Base-by-base conservation (phyloP, 2,329 filamentous ascomycete genomes). In the Talaromyces sp. region DNA sequence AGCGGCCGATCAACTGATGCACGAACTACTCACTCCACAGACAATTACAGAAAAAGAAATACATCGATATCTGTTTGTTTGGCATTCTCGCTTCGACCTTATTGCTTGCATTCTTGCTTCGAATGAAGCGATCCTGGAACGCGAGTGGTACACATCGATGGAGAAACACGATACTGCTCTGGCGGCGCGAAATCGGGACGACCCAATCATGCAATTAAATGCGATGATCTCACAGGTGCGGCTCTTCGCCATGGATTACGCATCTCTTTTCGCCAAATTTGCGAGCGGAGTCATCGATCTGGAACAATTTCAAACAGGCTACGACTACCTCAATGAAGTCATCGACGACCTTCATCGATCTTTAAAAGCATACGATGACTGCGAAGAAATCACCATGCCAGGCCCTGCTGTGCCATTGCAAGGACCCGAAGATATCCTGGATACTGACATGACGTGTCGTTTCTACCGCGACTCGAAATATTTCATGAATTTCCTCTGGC, bases 11-110 rank as follows among this genome's bases (percentile, higher is more conserved):
- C 87, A 92, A 68, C 89, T 98, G 71, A 81, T 98, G 54, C 90
- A 85, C 1, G 86, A 89, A 50, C 80, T 97, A 0, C 93, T 92
- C 74, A 92, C 88, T 0, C 91, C 92, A 0, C 83, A 93, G 67
- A 90, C 87, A 0, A 87, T 91, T 50, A 87, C 89, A 80, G 82
- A 90, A 68, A 90, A 89, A 10, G 83, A 89, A 3, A 84, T 90
- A 14, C 86, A 89, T 35, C 86, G 90, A 35, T 88, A 90, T 71
- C 87, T 95, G 52, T 84, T 96, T 59, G 83, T 85, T n/a, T 98
- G 95, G 95, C 97, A 97, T 75, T 85, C 88, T 35, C 89, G 93
- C 41, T 96, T 96, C 73, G 95, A 98, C 75, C 84, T 93, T 10
- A 91, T 93, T 65, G 88, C 92, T 6, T 90, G 91, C 1, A 85